A percentile compares a stretch with the other conserved stretches of the same genome.
Evolutionary conservation across 129 eudicot genomes (phyloP).

Genomic region (Apium graveolens): DNA sequence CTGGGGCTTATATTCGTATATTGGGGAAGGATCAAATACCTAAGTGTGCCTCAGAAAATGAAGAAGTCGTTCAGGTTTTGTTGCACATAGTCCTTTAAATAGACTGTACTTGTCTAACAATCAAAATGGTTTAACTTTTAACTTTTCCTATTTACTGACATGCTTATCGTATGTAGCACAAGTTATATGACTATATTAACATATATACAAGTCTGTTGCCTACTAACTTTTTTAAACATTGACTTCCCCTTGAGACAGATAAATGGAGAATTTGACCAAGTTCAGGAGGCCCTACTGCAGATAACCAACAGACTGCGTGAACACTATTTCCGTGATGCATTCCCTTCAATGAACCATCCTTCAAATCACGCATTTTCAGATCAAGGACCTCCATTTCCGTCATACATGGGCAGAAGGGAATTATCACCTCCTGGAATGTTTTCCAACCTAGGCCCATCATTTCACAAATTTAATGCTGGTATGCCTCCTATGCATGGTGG

Average conservation of each 20-base stretch:
- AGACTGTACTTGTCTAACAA: not conserved
- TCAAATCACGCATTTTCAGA: slow-evolving; percentile 48
- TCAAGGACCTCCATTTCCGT: slow-evolving; percentile 64
- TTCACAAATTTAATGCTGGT: slow-evolving; percentile 57
- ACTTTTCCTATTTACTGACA: not conserved
- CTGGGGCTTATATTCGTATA: slow-evolving; percentile 86
- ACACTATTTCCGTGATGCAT: slow-evolving; percentile 85
- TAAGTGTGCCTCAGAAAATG: slow-evolving; percentile 63
- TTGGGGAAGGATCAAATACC: slow-evolving; percentile 82
- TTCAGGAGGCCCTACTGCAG: slow-evolving; percentile 87
- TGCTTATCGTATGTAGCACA: not conserved
- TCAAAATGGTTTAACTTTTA: not conserved
- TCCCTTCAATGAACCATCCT: slow-evolving; percentile 49
- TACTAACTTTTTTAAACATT: not conserved
- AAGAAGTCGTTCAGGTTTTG: slow-evolving; percentile 84
- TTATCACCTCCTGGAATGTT: slow-evolving; percentile 77
- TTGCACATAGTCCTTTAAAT: not conserved
- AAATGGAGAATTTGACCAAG: slow-evolving; percentile 69
- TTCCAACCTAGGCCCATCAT: slow-evolving; percentile 43
- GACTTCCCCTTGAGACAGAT: slow-evolving; percentile 32
- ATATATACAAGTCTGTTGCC: not conserved
- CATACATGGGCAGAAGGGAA: slow-evolving; percentile 67
- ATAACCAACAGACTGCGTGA: slow-evolving; percentile 64
- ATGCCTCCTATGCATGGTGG: slow-evolving; percentile 56
- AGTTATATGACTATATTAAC: not conserved